Conservation (phyloP, 352 stramenopile genomes). For the Globisporangium abappressorium region DNA sequence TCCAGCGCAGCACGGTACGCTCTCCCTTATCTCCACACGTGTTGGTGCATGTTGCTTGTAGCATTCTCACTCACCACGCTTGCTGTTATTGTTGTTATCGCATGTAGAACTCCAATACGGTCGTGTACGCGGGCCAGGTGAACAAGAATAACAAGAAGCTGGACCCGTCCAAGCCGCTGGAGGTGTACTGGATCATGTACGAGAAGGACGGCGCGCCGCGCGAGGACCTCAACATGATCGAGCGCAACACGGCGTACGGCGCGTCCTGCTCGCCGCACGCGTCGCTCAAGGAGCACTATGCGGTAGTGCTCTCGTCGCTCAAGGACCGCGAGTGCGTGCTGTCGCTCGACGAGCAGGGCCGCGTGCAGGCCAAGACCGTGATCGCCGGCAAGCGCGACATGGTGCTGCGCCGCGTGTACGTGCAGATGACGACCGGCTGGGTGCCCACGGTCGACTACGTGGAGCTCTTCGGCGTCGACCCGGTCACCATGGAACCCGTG, state of each 20-base stretch:
- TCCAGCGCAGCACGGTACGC: slow-evolving; percentile 82
- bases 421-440: slow-evolving; percentile 83
- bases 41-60: not conserved
- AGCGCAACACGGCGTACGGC: slow-evolving; percentile 81
- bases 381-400: slow-evolving; percentile 65
- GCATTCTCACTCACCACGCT: not conserved
- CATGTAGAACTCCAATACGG: slow-evolving; percentile 77
- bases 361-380: slow-evolving; percentile 60
- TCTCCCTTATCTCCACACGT: not conserved
- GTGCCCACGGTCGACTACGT: slow-evolving; percentile 82
- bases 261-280: slow-evolving; percentile 37
- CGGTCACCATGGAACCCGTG: slow-evolving; percentile 47
- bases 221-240: slow-evolving; percentile 85
- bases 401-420: slow-evolving; percentile 73
- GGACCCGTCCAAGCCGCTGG: slow-evolving; percentile 57
- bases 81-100: not conserved
- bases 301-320: slow-evolving; percentile 54
- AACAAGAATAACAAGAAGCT: slow-evolving; percentile 36
- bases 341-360: slow-evolving; percentile 51
- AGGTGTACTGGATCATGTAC: slow-evolving; percentile 88
- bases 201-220: slow-evolving; percentile 64
- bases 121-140: slow-evolving; percentile 65
- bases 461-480: slow-evolving; percentile 79
- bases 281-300: slow-evolving; percentile 40
- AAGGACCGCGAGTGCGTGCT: slow-evolving; percentile 67